Evolutionary conservation across 148 eudicot species (phyloP).

Genomic region (Vaccinium macrocarpon): DNA sequence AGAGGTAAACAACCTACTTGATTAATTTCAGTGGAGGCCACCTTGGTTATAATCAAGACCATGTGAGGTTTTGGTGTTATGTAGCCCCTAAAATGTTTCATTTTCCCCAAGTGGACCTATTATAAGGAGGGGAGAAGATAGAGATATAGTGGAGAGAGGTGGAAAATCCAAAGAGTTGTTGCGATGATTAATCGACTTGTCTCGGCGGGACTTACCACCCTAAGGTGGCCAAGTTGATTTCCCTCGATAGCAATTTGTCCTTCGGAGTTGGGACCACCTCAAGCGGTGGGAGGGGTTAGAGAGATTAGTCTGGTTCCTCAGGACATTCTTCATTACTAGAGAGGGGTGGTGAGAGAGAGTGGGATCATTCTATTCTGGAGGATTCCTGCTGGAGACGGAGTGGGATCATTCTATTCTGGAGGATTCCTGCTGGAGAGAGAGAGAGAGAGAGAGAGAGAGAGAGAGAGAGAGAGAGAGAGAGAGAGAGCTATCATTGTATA

Average conservation of each 20-base stretch:
- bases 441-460: too few relatives aligned
- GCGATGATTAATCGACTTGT: too few relatives aligned
- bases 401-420: too few relatives aligned
- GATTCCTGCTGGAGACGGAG: neutral
- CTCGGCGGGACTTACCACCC: too few relatives aligned
- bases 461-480: constrained; percentile 8
- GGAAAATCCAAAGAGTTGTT: too few relatives aligned
- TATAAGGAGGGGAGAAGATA: neutral
- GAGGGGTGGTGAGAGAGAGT: neutral
- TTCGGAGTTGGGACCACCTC: too few relatives aligned
- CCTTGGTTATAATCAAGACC: constrained; percentile 17
- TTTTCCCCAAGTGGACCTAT: constrained; percentile 2
- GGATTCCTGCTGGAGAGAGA: neutral
- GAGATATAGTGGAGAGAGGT: neutral
- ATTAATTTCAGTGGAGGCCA: constrained; percentile 30
- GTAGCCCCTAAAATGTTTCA: constrained; percentile 15
- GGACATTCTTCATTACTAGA: too few relatives aligned
- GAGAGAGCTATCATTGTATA: neutral
- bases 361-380: too few relatives aligned
- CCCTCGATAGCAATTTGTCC: too few relatives aligned
- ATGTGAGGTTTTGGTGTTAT: constrained; percentile 39
- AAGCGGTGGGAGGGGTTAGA: too few relatives aligned
- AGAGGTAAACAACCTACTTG: constrained; percentile 32
- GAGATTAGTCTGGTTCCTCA: too few relatives aligned
- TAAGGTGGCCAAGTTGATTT: too few relatives aligned